Evolutionary conservation across 1,284 basidiomycete genomes (phyloP), one percentile per base, ranked within the genome.

Genomic region (Porphyrellus sp.): DNA sequence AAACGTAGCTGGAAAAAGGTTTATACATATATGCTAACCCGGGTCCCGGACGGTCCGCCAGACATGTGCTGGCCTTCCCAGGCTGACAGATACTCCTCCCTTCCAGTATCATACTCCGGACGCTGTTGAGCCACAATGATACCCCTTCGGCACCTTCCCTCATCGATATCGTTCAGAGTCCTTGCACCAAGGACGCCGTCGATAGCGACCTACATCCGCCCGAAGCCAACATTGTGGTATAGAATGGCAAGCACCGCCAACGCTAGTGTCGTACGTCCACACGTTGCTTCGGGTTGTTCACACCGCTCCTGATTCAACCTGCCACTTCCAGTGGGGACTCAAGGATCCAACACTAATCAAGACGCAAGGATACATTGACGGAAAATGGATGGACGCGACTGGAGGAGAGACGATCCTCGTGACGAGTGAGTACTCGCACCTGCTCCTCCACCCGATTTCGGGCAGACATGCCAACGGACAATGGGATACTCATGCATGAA

Each of bases 351-450:
- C 80, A 6, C 72, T 96, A 55, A 75, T 93, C 63, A 87, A 85
- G 63, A 81, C 82, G 24, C 82, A 91, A 72, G 89, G 79, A 0
- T 81, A 85, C 58, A 89, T 97, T 64, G 81, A 83, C 63, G 93
- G 93, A 4, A 80, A 91, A 70, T 92, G 90, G 86, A 75, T 91
- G 8, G 82, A 88, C 56, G 84, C 90, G n/a, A 79, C 80, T 54
- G 82, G 81, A 35, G 86, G 86, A 12, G 79, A 77, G 45, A 89
- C 75, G 27, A 86, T 96, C 56, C 69, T 74, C 28, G 91, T 96
- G 42, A 82, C 77, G 39, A 91, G 92, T 93, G 64, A 55, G 85
- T 77, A 23, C 31, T 38, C 44, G 1, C 27, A 4, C 34, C 25
- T 30, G 31, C 7, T 1, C 23, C 6, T 31, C 23, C 27, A 8